Evolutionary conservation across 768 basidiomycete species (phyloP), one percentile per base, ranked within the genome.

Genomic region (Phylloporus sp.): DNA sequence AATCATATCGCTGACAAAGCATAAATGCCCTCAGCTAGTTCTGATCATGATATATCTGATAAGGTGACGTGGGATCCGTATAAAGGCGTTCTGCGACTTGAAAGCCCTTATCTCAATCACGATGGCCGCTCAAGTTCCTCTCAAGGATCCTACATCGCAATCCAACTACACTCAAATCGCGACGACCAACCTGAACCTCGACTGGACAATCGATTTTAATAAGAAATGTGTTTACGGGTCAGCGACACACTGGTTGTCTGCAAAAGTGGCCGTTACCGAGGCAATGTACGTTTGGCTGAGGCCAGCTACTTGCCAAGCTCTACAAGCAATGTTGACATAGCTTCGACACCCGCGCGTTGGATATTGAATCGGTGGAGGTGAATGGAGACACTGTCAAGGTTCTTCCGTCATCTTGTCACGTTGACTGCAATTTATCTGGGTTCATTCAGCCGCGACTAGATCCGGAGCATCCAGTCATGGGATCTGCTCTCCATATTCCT

Each of bases 381-480:
- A 51, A 72, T 9, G 79, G 80, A 4, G 61, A 72, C 26, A 43
- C 66, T 5, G 79, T 71, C 29, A 40, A 74, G 55, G 86, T 85
- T 52, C 53, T 79, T 70, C 28, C 10, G 36, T 12, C 10, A 22
- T 22, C 36, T 22, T 9, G 20, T 36, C 13, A 5, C 35, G 8
- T 20, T 18, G 20, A 12, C 22, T 20, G 11, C 36, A 32, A 28
- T 27, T 41, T 16, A 24, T 42, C 34, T 11, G 13, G 44, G 29
- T 50, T 31, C 6, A 23, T 27, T 6, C 35, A 88, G 83, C 82
- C 75, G 56, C 68, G 70, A 26, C 57, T 91, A 6, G 78, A 78
- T 43, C 63, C 74, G 81, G 39, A 82, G 91, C 65, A 70, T 75
- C 36, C 36, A 4, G 82, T 87, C 22, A 84, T 91, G 81, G 94